phyloP scores from a whole-genome alignment of 1,284 basidiomycete genomes.

The Megacollybia platyphylla region DNA sequence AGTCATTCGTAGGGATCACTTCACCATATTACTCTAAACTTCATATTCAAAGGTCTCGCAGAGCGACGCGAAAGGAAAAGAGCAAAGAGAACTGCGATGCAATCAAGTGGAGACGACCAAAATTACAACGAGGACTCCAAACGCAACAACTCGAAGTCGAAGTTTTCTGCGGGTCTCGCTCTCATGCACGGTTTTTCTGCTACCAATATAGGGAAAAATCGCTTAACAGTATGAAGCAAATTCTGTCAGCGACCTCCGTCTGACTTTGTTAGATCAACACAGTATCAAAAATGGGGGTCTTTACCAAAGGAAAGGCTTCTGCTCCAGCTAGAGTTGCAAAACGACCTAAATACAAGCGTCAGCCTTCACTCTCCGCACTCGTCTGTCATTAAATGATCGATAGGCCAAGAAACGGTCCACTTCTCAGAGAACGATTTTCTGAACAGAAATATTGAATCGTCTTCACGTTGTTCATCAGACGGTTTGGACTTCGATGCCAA shows the following conservation, averaged over 20 bases:
- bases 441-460: constrained; percentile 12
- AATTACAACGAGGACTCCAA: constrained; percentile 6
- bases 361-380: not conserved
- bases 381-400: constrained; percentile 1
- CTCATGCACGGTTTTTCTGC: constrained; percentile 67
- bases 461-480: constrained; percentile 2
- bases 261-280: constrained; percentile 25
- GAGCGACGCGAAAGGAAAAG: constrained; percentile 44
- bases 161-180: constrained; percentile 39
- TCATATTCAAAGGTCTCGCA: constrained; percentile 26
- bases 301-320: constrained; percentile 61
- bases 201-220: constrained; percentile 52
- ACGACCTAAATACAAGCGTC: constrained; percentile 5
- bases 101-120: constrained; percentile 13
- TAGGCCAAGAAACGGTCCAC: constrained; percentile 7
- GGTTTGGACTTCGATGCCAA: not conserved
- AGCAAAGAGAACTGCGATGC: constrained; percentile 37
- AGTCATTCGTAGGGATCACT: constrained; percentile 17
- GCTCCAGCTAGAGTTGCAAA: constrained; percentile 19
- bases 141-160: constrained; percentile 20
- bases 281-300: constrained; percentile 40
- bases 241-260: not conserved
- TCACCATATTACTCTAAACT: not conserved
- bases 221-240: constrained; percentile 46
- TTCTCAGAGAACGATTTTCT: constrained; percentile 47